phyloP scores from a whole-genome alignment of 371 early-diverging fungal genomes.

The Lichtheimia ornata region DNA sequence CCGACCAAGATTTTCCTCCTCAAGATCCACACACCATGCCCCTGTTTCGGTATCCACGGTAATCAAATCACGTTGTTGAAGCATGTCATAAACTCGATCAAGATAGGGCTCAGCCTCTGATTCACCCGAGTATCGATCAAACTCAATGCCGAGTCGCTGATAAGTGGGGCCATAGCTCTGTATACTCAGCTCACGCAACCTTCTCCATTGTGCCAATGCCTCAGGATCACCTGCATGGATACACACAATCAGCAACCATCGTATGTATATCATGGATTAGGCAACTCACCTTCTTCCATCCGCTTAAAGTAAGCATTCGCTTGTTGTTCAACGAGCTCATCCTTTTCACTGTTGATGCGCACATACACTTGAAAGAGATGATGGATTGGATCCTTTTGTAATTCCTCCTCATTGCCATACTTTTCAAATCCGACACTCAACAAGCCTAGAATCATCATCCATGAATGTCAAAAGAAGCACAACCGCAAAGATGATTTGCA shows the following conservation, averaged over 20 bases:
- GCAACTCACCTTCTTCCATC: slow-evolving; percentile 86
- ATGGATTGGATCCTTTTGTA: slow-evolving; percentile 88
- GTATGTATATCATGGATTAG: too few species aligned
- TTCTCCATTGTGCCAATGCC: slow-evolving; percentile 80
- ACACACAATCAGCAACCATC: background rate
- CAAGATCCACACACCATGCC: slow-evolving; percentile 77
- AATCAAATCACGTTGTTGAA: slow-evolving; percentile 30
- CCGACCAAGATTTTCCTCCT: slow-evolving; percentile 70
- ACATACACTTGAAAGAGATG: slow-evolving; percentile 98
- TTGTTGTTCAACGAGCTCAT: slow-evolving; percentile 64
- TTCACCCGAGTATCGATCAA: slow-evolving; percentile 98
- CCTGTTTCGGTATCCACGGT: slow-evolving; percentile 45
- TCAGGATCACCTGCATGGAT: slow-evolving; percentile 12
- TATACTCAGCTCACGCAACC: slow-evolving; percentile 89
- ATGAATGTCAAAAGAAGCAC: background rate
- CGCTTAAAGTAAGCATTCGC: slow-evolving; percentile 91
- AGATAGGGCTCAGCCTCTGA: slow-evolving; percentile 81
- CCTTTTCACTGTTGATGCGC: slow-evolving; percentile 72
- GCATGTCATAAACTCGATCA: slow-evolving; percentile 64
- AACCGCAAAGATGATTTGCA: background rate
- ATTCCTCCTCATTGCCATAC: slow-evolving; percentile 80
- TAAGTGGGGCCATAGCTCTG: slow-evolving; percentile 86
- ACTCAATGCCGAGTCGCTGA: slow-evolving; percentile 83
- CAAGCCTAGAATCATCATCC: slow-evolving; percentile 52
- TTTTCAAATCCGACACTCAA: slow-evolving; percentile 93